phyloP scores from a whole-genome alignment of 2,329 filamentous ascomycete genomes.

The Botrytis sinoallii region DNA sequence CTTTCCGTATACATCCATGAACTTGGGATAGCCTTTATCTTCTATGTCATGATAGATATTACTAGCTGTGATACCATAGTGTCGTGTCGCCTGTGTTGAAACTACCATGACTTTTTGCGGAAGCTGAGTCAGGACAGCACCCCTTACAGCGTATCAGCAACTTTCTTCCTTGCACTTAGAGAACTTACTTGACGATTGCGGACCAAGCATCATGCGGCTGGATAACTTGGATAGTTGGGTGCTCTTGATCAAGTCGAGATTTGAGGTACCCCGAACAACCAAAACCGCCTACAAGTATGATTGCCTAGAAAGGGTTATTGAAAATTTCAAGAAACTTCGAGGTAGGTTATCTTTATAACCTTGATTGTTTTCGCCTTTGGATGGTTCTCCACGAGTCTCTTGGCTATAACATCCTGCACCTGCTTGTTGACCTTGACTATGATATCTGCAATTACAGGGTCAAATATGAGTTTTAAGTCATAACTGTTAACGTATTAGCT shows the following conservation, averaged over 20 bases:
- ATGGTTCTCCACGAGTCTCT: slow-evolving; percentile 39
- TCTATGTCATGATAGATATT: background rate
- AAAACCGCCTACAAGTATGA: slow-evolving; percentile 32
- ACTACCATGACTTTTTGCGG: slow-evolving; percentile 21
- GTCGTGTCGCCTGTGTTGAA: slow-evolving; percentile 25
- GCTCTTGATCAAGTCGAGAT: slow-evolving; percentile 40
- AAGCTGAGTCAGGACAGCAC: slow-evolving; percentile 27
- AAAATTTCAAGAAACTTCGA: slow-evolving; percentile 14
- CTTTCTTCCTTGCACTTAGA: background rate
- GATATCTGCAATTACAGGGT: slow-evolving; percentile 43
- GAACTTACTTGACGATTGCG: slow-evolving; percentile 29
- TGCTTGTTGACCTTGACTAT: slow-evolving; percentile 43
- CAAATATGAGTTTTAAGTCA: slow-evolving; percentile 54
- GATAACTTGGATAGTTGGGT: slow-evolving; percentile 33
- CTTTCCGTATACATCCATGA: background rate
- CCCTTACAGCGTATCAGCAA: slow-evolving; percentile 14
- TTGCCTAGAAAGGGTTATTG: slow-evolving; percentile 2
- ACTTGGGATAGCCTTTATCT: slow-evolving; percentile 19
- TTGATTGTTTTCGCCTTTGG: slow-evolving; percentile 43
- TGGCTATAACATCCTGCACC: slow-evolving; percentile 43
- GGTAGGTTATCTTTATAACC: slow-evolving; percentile 34
- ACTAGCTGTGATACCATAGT: slow-evolving; percentile 27
- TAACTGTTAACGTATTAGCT: slow-evolving; percentile 9
- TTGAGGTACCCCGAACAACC: slow-evolving; percentile 34
- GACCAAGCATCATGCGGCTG: slow-evolving; percentile 28